Conservation (phyloP, 192 early-diverging fungal species). For the Chytriomyces hyalinus region DNA sequence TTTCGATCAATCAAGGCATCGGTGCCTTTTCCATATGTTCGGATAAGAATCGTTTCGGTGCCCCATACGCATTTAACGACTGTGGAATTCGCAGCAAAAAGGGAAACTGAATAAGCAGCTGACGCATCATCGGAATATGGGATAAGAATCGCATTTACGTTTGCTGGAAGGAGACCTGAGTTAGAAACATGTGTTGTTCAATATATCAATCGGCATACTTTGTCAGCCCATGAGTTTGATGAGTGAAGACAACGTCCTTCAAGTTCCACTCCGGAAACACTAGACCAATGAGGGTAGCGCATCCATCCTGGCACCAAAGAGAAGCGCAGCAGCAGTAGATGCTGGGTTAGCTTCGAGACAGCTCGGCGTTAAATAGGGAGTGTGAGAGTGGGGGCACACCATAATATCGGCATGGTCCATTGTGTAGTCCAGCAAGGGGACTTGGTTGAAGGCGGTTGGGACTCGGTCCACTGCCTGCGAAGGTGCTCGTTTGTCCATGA, state of each 20-base stretch:
- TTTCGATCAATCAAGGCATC: conserved; percentile 88
- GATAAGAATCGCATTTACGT: conserved; percentile 4
- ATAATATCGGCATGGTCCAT: conserved; percentile 26
- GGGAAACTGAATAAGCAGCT: not conserved
- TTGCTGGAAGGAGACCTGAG: conserved; percentile 14
- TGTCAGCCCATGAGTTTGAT: conserved; percentile 58
- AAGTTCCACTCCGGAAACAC: conserved; percentile 50
- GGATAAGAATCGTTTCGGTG: conserved; percentile 69
- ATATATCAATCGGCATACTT: conserved; percentile 38
- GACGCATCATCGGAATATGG: not conserved
- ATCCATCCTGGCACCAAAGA: conserved; percentile 22
- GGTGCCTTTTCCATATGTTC: conserved; percentile 87
- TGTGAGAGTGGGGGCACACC: not conserved
- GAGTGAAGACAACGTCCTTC: conserved; percentile 38
- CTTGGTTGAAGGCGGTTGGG: not conserved
- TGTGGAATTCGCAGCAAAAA: not conserved
- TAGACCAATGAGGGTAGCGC: conserved; percentile 15
- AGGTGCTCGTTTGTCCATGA: no score
- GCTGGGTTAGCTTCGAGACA: not conserved
- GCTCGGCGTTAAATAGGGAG: no score
- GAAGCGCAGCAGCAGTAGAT: not conserved
- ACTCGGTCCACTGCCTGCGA: not conserved
- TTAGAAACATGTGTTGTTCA: not conserved
- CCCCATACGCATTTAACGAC: conserved; percentile 30
- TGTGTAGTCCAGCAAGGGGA: conserved; percentile 1